Conservation (phyloP, 345 rosid genomes). For the Eucalyptus pumila region DNA sequence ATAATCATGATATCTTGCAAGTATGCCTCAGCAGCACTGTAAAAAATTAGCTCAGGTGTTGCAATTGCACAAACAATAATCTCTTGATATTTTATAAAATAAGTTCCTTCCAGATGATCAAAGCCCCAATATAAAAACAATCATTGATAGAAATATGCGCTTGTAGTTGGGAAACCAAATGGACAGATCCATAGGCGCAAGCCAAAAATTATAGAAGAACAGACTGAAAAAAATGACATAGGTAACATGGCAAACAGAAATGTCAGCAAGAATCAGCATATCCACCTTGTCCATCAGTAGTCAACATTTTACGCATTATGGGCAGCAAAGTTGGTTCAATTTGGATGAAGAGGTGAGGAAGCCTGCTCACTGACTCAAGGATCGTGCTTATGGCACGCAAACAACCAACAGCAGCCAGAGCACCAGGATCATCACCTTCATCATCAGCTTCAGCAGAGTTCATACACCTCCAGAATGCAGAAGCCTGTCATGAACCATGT, state of each 20-base stretch:
- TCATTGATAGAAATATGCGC: not conserved
- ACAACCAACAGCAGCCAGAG: slow-evolving; percentile 94
- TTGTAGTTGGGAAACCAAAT: not conserved
- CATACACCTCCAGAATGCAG: slow-evolving; percentile 95
- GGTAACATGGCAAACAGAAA: not conserved
- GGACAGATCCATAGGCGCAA: not conserved
- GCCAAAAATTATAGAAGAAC: not conserved
- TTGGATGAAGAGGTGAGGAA: slow-evolving; percentile 80
- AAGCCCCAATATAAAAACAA: not conserved
- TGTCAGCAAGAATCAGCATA: not conserved
- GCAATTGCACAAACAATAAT: not conserved
- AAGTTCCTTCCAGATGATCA: not conserved
- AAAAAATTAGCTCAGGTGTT: not conserved
- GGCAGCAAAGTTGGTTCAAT: slow-evolving; percentile 87
- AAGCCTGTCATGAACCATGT: slow-evolving; percentile 36
- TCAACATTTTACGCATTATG: slow-evolving; percentile 87
- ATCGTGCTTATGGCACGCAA: slow-evolving; percentile 95
- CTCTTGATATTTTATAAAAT: not conserved
- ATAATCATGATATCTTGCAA: not conserved
- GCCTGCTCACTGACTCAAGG: slow-evolving; percentile 89
- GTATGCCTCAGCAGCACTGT: not conserved
- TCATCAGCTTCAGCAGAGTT: slow-evolving; percentile 82
- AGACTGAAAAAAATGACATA: not conserved
- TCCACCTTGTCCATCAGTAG: slow-evolving; percentile 94
- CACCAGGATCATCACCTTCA: slow-evolving; percentile 83